Conservation (phyloP, 805 yeast species). For the Candida xiaguanensis region DNA sequence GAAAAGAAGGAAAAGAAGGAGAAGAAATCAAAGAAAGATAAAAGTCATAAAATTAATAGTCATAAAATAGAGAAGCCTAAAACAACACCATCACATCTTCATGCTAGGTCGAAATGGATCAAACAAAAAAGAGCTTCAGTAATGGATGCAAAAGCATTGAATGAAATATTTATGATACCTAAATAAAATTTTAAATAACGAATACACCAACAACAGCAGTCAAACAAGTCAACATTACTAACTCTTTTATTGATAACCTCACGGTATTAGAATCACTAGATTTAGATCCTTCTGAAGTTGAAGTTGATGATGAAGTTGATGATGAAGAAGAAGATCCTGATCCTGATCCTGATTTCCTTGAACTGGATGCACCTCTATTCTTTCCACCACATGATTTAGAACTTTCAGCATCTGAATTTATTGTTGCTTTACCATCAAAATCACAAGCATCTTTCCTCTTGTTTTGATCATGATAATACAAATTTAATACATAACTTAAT, state of each 20-base stretch:
- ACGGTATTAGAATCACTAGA: not conserved
- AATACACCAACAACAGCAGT: conserved; percentile 43
- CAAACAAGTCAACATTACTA: conserved; percentile 18
- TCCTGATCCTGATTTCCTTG: conserved; percentile 20
- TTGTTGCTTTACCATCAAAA: conserved; percentile 65
- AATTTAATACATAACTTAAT: conserved; percentile 61
- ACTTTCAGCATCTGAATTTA: conserved; percentile 26
- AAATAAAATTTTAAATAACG: conserved; percentile 23
- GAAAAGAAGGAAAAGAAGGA: conserved; percentile 20
- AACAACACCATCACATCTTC: conserved; percentile 31
- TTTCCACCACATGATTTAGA: conserved; percentile 22
- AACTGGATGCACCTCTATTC: conserved; percentile 16
- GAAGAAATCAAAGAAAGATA: conserved; percentile 17
- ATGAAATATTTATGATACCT: conserved; percentile 88
- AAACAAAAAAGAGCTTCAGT: conserved; percentile 89
- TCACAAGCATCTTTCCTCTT: conserved; percentile 52
- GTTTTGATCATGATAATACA: conserved; percentile 53
- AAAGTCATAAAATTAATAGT: no score
- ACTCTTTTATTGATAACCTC: not conserved
- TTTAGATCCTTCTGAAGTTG: conserved; percentile 18
- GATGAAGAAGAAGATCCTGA: conserved; percentile 19
- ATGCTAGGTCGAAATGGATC: conserved; percentile 84
- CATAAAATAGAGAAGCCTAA: conserved; percentile 11
- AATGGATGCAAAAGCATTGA: conserved; percentile 81
- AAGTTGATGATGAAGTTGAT: conserved; percentile 20